These are phyloP conservation scores for Mucor racemosus DNA, from an alignment of 371 early-diverging fungal genomes.

Conservation along the genomic window DNA sequence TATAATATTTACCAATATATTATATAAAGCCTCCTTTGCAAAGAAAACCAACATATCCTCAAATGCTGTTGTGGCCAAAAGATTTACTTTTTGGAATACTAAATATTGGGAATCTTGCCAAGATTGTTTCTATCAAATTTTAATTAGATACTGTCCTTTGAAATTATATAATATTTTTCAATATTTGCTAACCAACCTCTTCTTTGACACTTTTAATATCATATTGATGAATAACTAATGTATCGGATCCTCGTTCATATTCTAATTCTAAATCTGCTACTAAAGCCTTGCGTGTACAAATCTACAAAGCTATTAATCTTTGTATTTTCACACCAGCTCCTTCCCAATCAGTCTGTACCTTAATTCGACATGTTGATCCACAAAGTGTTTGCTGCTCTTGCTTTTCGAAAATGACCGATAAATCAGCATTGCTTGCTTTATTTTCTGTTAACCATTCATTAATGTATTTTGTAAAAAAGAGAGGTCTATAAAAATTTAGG, in stretches of 20 bases:
- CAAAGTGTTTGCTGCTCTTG: constrained; percentile 34
- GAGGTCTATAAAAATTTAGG: constrained; percentile 10
- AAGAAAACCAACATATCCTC: constrained; percentile 43
- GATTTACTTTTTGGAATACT: constrained; percentile 46
- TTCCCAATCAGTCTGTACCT: constrained; percentile 19
- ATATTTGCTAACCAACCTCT: constrained; percentile 29
- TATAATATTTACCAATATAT: constrained; percentile 32
- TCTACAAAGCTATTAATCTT: constrained; percentile 14
- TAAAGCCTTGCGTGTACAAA: constrained; percentile 36
- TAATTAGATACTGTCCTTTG: background rate
- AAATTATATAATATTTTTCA: background rate
- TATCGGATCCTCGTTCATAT: constrained; percentile 34
- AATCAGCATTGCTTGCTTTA: constrained; percentile 25
- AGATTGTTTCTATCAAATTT: constrained; percentile 11
- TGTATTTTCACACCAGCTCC: no score
- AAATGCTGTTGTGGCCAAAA: constrained; percentile 39
- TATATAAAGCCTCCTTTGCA: constrained; percentile 38
- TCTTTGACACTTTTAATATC: constrained; percentile 45
- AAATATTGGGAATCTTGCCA: constrained; percentile 42
- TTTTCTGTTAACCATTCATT: constrained; percentile 37
- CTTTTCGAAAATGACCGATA: constrained; percentile 20
- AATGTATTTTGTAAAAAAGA: constrained; percentile 34
- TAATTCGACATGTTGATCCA: constrained; percentile 42
- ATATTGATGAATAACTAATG: constrained; percentile 42
- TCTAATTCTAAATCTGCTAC: constrained; percentile 38